phyloP scores from a whole-genome alignment of 441 rosid genomes.

The Francoa sonchifolia region DNA sequence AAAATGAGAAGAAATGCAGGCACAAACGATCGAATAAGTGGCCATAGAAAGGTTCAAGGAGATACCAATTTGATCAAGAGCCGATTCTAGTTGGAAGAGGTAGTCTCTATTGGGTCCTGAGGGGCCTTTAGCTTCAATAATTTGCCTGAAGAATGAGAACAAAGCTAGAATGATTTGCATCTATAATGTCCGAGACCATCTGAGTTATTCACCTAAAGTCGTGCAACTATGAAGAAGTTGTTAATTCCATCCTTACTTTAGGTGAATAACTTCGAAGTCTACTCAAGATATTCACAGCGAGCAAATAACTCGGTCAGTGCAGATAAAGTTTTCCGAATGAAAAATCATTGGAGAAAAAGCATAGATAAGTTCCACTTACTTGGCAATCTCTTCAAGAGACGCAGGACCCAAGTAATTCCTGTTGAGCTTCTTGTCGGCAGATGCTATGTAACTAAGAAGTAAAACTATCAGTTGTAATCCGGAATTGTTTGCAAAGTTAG shows the following conservation, averaged over 20 bases:
- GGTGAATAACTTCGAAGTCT: too few relatives aligned
- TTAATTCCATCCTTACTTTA: too few relatives aligned
- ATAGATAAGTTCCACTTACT: slow-evolving; percentile 34
- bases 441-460: slow-evolving; percentile 58
- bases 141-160: slow-evolving; percentile 34
- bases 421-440: slow-evolving; percentile 61
- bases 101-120: slow-evolving; percentile 93
- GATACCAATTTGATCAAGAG: slow-evolving; percentile 53
- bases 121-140: slow-evolving; percentile 65
- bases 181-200: not conserved
- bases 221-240: not conserved
- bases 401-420: slow-evolving; percentile 68
- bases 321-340: not conserved
- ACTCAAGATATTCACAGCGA: too few relatives aligned
- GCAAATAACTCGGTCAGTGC: too few relatives aligned
- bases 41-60: not conserved
- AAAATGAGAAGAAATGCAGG: not conserved
- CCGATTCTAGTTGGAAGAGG: slow-evolving; percentile 59
- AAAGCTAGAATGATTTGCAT: not conserved
- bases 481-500: too few relatives aligned
- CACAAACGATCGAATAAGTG: not conserved
- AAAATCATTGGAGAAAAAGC: not conserved
- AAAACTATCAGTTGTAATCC: not conserved
- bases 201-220: not conserved
- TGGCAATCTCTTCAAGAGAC: slow-evolving; percentile 56